These are phyloP conservation scores for Candida tibetensis DNA, from an alignment of 805 yeast species.

Conservation along the genomic window DNA sequence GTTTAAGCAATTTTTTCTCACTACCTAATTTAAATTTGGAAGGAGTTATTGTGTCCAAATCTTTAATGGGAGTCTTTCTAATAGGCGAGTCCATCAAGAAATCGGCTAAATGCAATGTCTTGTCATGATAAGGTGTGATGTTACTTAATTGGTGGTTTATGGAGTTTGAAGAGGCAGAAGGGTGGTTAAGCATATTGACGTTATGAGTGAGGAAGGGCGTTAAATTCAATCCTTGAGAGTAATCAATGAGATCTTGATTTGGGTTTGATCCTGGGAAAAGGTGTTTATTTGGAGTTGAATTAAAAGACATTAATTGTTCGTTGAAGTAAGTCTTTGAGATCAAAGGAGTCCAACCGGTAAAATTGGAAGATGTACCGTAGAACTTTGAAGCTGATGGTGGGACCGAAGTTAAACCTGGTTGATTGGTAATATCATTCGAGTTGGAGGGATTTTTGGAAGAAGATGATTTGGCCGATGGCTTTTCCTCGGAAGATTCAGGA, in stretches of 20 bases:
- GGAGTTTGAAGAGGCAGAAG: constrained; percentile 15
- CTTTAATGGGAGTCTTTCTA: constrained; percentile 33
- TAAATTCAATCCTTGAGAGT: constrained; percentile 35
- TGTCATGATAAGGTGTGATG: constrained; percentile 44
- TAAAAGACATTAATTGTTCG: constrained; percentile 32
- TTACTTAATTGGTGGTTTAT: constrained; percentile 23
- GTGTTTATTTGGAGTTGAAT: constrained; percentile 37
- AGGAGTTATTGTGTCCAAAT: constrained; percentile 40
- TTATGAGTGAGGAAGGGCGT: constrained; percentile 42
- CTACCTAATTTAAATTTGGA: constrained; percentile 31
- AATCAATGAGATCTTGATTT: constrained; percentile 18
- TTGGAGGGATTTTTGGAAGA: not conserved
- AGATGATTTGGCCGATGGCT: not conserved
- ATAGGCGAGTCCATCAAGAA: constrained; percentile 47
- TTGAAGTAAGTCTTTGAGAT: constrained; percentile 36
- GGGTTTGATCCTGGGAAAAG: constrained; percentile 16
- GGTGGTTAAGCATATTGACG: constrained; percentile 21
- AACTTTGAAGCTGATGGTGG: constrained; percentile 24
- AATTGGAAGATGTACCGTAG: constrained; percentile 10
- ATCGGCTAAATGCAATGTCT: constrained; percentile 39
- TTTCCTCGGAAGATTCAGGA: not conserved
- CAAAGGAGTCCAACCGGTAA: constrained; percentile 44
- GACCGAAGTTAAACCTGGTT: constrained; percentile 7
- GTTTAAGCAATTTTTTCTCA: constrained; percentile 16
- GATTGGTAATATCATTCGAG: constrained; percentile 1